Evolutionary conservation across 73 alveolate species (phyloP).

Genomic region (Paramecium sonneborni): DNA sequence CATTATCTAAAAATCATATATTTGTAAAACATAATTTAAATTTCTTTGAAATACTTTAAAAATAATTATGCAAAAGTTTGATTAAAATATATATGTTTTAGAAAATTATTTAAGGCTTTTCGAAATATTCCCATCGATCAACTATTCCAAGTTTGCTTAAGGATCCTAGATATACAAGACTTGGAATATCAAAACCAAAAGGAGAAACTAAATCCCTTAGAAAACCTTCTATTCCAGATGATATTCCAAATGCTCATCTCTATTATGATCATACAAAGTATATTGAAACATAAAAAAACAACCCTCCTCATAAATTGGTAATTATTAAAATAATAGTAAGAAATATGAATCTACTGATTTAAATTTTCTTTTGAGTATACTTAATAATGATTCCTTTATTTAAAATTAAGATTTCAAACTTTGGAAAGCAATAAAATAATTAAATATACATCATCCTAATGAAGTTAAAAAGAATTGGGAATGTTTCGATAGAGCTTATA

Average conservation of each 20-base stretch:
- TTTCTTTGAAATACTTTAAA: background rate
- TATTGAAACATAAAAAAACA: background rate
- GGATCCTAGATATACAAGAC: slow-evolving; percentile 12
- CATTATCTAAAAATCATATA: too few relatives aligned
- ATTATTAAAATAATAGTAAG: background rate
- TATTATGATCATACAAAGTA: background rate
- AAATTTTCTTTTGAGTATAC: background rate
- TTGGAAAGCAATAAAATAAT: slow-evolving; percentile 22
- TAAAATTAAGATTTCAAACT: background rate
- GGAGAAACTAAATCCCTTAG: background rate
- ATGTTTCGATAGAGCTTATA: background rate
- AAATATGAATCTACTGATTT: slow-evolving; percentile 22
- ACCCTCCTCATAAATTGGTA: background rate
- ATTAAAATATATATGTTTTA: background rate
- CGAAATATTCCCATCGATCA: background rate
- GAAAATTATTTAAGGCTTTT: slow-evolving; percentile 32
- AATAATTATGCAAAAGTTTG: background rate
- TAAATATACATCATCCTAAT: slow-evolving; percentile 35
- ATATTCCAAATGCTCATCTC: slow-evolving; percentile 42
- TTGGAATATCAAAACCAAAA: background rate
- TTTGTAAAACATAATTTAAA: too few relatives aligned
- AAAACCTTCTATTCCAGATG: slow-evolving; percentile 13
- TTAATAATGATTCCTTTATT: slow-evolving; percentile 10
- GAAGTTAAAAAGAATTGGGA: slow-evolving; percentile 36
- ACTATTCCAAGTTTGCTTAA: slow-evolving; percentile 15